These are phyloP conservation scores for Coemansia sp. DNA, from an alignment of 192 early-diverging fungal species.

Conservation along the genomic window DNA sequence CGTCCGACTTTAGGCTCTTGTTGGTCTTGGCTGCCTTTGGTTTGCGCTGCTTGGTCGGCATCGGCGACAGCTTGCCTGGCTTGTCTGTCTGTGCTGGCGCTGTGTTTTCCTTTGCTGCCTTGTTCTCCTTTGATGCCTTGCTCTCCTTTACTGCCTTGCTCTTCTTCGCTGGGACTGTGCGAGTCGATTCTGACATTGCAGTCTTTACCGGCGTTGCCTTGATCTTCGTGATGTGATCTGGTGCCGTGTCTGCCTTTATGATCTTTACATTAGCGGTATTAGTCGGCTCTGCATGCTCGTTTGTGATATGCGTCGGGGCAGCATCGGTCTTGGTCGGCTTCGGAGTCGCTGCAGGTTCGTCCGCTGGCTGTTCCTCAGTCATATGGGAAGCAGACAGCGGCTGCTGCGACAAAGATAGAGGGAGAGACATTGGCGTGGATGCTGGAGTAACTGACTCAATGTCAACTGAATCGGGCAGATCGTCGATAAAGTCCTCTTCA, in stretches of 20 bases:
- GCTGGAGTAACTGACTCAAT: not conserved
- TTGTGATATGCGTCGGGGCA: too few relatives aligned
- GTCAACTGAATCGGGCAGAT: constrained; percentile 18
- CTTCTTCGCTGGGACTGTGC: constrained; percentile 1
- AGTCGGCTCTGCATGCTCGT: too few relatives aligned
- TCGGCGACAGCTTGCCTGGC: constrained; percentile 1
- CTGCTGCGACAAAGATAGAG: too few relatives aligned
- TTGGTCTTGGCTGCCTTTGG: not conserved
- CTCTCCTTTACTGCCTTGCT: not conserved
- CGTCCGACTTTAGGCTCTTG: constrained; percentile 12
- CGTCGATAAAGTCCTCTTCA: constrained; percentile 16
- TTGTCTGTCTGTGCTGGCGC: constrained; percentile 11
- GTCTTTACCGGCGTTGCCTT: not conserved
- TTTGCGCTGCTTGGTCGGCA: not conserved
- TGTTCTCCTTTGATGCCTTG: too few relatives aligned
- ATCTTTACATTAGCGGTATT: too few relatives aligned
- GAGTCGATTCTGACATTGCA: not conserved
- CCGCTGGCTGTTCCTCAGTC: too few relatives aligned
- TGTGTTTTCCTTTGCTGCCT: constrained; percentile 20
- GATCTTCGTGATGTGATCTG: too few relatives aligned
- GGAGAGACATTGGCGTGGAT: not conserved
- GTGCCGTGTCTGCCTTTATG: not conserved
- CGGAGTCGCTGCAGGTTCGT: too few relatives aligned
- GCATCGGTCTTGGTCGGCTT: too few relatives aligned
- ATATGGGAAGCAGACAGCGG: too few relatives aligned